Conservation (phyloP, 2,329 filamentous ascomycete species). For the Trichoderma arundinaceum region DNA sequence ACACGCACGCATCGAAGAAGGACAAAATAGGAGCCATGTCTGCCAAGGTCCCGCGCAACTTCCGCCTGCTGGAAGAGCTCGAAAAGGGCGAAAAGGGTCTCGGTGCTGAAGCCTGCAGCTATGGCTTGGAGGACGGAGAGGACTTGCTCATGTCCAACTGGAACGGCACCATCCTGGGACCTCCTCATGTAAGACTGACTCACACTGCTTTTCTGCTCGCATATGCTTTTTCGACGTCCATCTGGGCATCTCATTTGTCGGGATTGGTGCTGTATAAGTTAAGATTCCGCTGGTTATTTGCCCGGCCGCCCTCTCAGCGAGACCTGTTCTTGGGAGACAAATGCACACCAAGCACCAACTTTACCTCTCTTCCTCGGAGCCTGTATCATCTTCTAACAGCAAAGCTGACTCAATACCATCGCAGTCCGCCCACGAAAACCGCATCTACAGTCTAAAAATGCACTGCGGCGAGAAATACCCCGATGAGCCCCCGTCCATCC, state of each 20-base stretch:
- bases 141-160: conserved; percentile 98
- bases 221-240: not conserved
- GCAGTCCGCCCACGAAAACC: conserved; percentile 95
- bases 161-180: conserved; percentile 97
- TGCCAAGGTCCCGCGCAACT: conserved; percentile 85
- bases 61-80: conserved; percentile 93
- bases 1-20: not conserved
- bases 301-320: no score
- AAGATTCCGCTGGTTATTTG: not conserved
- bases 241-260: not conserved
- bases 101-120: conserved; percentile 95
- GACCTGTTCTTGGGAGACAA: no score
- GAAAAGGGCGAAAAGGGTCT: conserved; percentile 99
- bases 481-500: conserved; percentile 83
- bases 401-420: conserved; percentile 16
- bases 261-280: not conserved
- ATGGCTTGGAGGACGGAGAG: conserved; percentile 90
- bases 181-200: conserved; percentile 74
- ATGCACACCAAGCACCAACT: no score
- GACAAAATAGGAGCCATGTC: conserved; percentile 40
- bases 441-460: conserved; percentile 98
- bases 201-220: not conserved
- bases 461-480: conserved; percentile 91
- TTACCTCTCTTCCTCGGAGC: no score
- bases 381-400: not conserved